Evolutionary conservation across 2,329 filamentous ascomycete genomes (phyloP).

Genomic region (Thermothelomyces thermophilus): DNA sequence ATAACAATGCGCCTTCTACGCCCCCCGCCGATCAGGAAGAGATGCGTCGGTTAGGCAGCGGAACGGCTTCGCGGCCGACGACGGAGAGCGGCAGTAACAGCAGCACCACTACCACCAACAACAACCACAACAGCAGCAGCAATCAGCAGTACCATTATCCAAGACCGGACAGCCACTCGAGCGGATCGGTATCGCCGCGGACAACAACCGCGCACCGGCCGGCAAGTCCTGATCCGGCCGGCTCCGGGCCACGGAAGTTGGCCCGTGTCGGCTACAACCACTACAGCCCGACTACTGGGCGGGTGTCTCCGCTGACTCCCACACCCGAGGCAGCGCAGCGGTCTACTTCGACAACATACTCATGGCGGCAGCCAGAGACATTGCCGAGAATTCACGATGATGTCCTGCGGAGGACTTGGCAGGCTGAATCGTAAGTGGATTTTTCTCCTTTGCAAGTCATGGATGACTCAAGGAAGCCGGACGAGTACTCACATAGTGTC

Average conservation of each 20-base stretch:
- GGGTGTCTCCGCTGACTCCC: conserved; percentile 29
- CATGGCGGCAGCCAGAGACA: conserved; percentile 35
- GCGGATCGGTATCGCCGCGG: conserved; percentile 44
- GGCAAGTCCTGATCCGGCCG: conserved; percentile 27
- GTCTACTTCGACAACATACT: conserved; percentile 16
- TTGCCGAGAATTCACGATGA: conserved; percentile 45
- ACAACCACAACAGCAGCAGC: neutral
- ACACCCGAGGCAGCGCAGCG: conserved; percentile 35
- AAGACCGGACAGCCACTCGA: conserved; percentile 38
- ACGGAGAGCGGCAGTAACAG: conserved; percentile 28
- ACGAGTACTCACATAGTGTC: no score
- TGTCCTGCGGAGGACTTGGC: conserved; percentile 43
- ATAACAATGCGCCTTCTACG: conserved; percentile 50
- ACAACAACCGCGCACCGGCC: conserved; percentile 29
- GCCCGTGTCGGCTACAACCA: conserved; percentile 42
- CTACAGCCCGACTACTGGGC: conserved; percentile 33
- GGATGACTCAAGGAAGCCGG: no score
- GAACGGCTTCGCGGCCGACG: conserved; percentile 25
- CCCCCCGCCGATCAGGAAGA: conserved; percentile 46
- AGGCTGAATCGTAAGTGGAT: conserved; percentile 41
- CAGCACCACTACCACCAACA: no score
- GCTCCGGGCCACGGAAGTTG: conserved; percentile 40
- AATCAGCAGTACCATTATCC: conserved; percentile 18
- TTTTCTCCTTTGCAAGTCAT: no score
- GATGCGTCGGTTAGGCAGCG: conserved; percentile 31